phyloP scores from a whole-genome alignment of 768 basidiomycete species.

The Mycena sanguinolenta region DNA sequence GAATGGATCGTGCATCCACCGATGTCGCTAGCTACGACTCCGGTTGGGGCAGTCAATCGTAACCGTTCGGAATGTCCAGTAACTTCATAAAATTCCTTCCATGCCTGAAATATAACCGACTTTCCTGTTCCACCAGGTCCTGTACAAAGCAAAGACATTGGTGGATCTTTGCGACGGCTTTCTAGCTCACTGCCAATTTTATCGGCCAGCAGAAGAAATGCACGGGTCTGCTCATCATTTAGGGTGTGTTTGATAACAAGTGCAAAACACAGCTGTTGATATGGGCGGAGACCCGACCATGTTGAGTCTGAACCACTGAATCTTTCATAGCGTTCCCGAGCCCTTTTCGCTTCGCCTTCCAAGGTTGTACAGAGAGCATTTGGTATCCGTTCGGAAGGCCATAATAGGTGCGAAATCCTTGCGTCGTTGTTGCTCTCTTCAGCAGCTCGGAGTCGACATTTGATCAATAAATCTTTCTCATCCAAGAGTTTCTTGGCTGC shows the following conservation, averaged over 20 bases:
- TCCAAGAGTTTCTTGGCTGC: constrained; percentile 7
- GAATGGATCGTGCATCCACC: neutral
- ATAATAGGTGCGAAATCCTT: neutral
- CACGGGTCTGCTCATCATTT: too few relatives aligned
- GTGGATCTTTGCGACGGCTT: neutral
- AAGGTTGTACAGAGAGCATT: constrained; percentile 28
- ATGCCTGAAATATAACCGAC: neutral
- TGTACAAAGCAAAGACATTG: neutral
- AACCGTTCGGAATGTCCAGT: neutral
- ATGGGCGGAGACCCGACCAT: neutral
- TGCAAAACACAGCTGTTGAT: neutral
- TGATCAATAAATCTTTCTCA: constrained; percentile 7
- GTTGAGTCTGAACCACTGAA: neutral
- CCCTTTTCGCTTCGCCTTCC: constrained; percentile 17
- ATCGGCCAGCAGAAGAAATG: neutral
- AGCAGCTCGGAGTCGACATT: constrained; percentile 6
- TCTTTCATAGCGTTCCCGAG: neutral
- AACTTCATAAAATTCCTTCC: neutral
- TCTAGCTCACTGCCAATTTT: neutral
- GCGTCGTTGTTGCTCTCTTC: neutral
- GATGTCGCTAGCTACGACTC: neutral
- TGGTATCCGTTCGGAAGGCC: constrained; percentile 1
- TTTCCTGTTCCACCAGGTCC: neutral
- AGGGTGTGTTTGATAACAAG: neutral
- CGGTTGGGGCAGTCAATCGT: neutral